Evolutionary conservation across 805 yeast genomes (phyloP).

Genomic region (Candida xiaguanensis): DNA sequence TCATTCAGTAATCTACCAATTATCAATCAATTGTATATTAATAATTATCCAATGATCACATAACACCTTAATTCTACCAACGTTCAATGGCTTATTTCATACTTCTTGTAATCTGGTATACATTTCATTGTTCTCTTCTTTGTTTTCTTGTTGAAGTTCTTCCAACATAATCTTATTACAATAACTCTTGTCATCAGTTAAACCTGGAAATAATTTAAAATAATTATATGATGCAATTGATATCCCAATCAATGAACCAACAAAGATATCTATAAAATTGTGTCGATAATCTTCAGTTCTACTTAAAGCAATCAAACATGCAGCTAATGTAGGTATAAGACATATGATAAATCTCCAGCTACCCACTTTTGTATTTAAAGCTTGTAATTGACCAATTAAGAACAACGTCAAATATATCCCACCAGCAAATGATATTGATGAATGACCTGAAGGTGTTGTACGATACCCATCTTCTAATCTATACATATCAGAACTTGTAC

Average conservation of each 20-base stretch:
- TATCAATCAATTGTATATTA: too few species aligned
- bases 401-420: conserved; percentile 61
- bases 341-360: conserved; percentile 56
- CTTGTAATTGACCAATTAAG: conserved; percentile 59
- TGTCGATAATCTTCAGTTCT: conserved; percentile 93
- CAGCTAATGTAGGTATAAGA: conserved; percentile 57
- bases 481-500: conserved; percentile 45
- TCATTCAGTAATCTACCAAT: too few species aligned
- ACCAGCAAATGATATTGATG: conserved; percentile 67
- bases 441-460: conserved; percentile 82
- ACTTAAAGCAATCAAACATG: conserved; percentile 73
- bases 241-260: conserved; percentile 70
- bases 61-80: too few species aligned
- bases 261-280: conserved; percentile 78
- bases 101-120: conserved; percentile 6
- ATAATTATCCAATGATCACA: too few species aligned
- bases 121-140: conserved; percentile 26
- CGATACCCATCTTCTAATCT: conserved; percentile 66
- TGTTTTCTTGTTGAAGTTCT: conserved; percentile 14
- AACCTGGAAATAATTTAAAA: conserved; percentile 47
- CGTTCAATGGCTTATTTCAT: too few species aligned
- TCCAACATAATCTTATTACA: conserved; percentile 32
- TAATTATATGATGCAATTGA: conserved; percentile 57
- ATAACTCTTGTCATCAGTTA: conserved; percentile 29
- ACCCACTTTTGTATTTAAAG: conserved; percentile 41